Base-by-base conservation (phyloP, 2,329 filamentous ascomycete species). In the Zymoseptoria ardabiliae region DNA sequence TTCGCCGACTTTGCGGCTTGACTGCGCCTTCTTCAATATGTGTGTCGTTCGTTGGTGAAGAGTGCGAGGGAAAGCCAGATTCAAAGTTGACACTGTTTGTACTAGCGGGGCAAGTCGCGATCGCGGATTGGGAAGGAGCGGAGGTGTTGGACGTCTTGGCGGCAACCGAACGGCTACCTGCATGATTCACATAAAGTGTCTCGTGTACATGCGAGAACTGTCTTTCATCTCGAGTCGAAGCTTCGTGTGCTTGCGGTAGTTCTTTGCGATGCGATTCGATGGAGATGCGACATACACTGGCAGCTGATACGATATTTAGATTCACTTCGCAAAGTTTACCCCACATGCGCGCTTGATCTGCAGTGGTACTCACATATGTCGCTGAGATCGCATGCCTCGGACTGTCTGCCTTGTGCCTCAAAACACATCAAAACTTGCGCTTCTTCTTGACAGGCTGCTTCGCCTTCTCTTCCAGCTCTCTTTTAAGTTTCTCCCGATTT, bases 361-460 rank as follows among this genome's bases (percentile, higher is more conserved):
- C 35, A 13, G 35, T 17, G 35, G 17, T n/a, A 45, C 35, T 45
- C 17, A 22, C 50, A 17, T 52, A 17, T 8, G 20, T 45, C 35
- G 35, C 35, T 17, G n/a, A 45, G 35, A n/a, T 28, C 25, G 13
- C 35, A 45, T 45, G 35, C 11, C 17, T 13, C 35, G 17, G 17
- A 45, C 13, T 45, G 13, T 45, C 17, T n/a, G 35, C 17, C 35
- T 45, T 17, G 7, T 13, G 35, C 35, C 35, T 28, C 11, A 28
- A 11, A 28, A 21, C n/a, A 45, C 21, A 13, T 74, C 69, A 84
- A 62, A 84, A 84, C 60, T 74, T 82, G 58, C 82, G 71, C 68
- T 81, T 84, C 75, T 85, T 86, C 75, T 81, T 85, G 19, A 70
- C 74, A 9, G 78, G 76, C 56, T 75, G 78, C 63, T 81, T 81